Evolutionary conservation across 106 monocot species (phyloP).

Genomic region (Dendrobium officinale): DNA sequence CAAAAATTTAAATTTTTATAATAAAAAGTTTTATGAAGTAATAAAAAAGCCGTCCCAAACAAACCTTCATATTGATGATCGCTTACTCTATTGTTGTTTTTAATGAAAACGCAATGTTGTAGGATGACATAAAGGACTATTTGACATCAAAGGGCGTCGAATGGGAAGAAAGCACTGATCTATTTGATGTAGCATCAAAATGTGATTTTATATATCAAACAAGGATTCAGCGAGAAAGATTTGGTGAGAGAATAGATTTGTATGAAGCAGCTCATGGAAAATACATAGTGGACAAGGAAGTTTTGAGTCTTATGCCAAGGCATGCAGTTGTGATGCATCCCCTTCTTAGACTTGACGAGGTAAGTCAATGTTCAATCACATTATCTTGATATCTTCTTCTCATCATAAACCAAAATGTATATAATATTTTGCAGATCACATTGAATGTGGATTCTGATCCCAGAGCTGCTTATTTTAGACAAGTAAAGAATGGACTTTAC

Average conservation of each 20-base stretch:
- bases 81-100: too few relatives aligned
- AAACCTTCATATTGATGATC: too few relatives aligned
- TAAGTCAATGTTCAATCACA: conserved; percentile 6
- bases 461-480: too few relatives aligned
- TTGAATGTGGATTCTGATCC: conserved; percentile 85
- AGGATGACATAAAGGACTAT: conserved; percentile 97
- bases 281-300: conserved; percentile 73
- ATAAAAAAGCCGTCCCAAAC: too few relatives aligned
- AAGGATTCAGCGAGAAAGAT: conserved; percentile 91
- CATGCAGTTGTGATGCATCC: conserved; percentile 96
- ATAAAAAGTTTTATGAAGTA: too few relatives aligned
- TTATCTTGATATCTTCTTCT: background rate
- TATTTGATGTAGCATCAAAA: conserved; percentile 82
- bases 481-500: too few relatives aligned
- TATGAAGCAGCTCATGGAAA: conserved; percentile 98
- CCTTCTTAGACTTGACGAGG: conserved; percentile 97
- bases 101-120: background rate
- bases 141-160: conserved; percentile 65
- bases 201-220: conserved; percentile 98
- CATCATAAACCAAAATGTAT: background rate
- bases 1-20: too few relatives aligned
- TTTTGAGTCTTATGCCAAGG: conserved; percentile 74
- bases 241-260: conserved; percentile 87
- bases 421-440: background rate
- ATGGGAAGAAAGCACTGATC: conserved; percentile 90